Percentiles rank a stretch among this genome's conserved stretches.
Evolutionary conservation across 2,329 filamentous ascomycete genomes (phyloP).

Genomic region (Aspergillus neoniger): DNA sequence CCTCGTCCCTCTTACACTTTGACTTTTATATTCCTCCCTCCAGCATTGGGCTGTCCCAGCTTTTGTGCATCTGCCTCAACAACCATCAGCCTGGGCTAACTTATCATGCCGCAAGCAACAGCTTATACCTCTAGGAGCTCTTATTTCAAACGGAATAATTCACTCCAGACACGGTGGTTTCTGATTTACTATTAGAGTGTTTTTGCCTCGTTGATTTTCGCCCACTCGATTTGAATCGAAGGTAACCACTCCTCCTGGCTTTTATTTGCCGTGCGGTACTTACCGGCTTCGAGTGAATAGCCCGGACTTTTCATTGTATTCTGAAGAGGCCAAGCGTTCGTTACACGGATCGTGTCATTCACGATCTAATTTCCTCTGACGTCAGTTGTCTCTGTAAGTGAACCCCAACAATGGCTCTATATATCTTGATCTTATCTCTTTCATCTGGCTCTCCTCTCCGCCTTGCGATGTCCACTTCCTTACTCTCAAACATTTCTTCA

Average conservation of each 20-base stretch:
- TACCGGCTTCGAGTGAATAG: conserved; percentile 5
- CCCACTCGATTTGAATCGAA: not conserved
- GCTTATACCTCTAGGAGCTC: conserved; percentile 13
- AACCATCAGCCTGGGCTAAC: conserved; percentile 11
- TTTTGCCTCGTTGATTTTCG: not conserved
- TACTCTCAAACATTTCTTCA: no score
- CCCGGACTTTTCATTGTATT: not conserved
- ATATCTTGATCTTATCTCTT: not conserved
- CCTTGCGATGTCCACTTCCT: no score
- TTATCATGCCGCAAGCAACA: conserved; percentile 5
- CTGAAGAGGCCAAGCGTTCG: not conserved
- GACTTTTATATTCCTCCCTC: not conserved
- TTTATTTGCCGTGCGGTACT: not conserved
- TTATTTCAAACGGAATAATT: not conserved
- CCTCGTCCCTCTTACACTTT: not conserved
- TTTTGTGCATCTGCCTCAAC: not conserved
- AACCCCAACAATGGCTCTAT: not conserved
- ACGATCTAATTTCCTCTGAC: not conserved
- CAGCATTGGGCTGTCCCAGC: not conserved
- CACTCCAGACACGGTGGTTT: not conserved
- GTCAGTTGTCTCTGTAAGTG: conserved; percentile 1
- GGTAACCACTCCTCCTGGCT: no score
- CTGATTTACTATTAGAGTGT: conserved; percentile 8
- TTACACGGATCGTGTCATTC: not conserved
- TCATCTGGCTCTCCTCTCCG: not conserved